A percentile compares a stretch with the other conserved stretches of the same genome.
These are phyloP conservation scores for Sonneratia alba DNA, from an alignment of 345 rosid genomes.

Conservation along the genomic window DNA sequence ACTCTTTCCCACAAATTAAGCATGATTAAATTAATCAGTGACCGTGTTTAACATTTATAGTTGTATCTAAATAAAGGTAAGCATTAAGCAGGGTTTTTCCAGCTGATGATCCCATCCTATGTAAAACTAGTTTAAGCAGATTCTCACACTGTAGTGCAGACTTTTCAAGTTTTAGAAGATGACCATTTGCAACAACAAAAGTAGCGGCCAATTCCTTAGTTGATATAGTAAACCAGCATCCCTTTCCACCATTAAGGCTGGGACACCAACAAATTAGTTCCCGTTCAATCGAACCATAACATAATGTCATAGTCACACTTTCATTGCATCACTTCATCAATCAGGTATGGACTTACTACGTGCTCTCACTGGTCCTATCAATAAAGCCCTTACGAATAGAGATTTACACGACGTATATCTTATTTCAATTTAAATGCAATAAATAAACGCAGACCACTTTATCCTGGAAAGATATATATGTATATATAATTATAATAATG, in stretches of 20 bases:
- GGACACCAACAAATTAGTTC: background rate
- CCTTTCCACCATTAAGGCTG: background rate
- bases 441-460: background rate
- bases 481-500: background rate
- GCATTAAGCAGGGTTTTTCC: background rate
- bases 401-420: background rate
- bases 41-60: background rate
- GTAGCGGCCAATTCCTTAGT: background rate
- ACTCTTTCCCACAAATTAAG: slow-evolving; percentile 28
- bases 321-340: background rate
- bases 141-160: background rate
- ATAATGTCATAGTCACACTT: background rate
- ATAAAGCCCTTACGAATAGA: background rate
- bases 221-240: background rate
- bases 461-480: background rate
- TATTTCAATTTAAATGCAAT: background rate
- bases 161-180: background rate
- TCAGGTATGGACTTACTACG: background rate
- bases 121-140: background rate
- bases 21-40: background rate
- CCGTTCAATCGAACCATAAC: background rate
- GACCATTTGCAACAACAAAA: background rate
- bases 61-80: background rate
- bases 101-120: background rate
- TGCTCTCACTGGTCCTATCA: background rate